These are phyloP conservation scores for Diaporthe vexans DNA, from an alignment of 2,329 filamentous ascomycete genomes.

Conservation along the genomic window DNA sequence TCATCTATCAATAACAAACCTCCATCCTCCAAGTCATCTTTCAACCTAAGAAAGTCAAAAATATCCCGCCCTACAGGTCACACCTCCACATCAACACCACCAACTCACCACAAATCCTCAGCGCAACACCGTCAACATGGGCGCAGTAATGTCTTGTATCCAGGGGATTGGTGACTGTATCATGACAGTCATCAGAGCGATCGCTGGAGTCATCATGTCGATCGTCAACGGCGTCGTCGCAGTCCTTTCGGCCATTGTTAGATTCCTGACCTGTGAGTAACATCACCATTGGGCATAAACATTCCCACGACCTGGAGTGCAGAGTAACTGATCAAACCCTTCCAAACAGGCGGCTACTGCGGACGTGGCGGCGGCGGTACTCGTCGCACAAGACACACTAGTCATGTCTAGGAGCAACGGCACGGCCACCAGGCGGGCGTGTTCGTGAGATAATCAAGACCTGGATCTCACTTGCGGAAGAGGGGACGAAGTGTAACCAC, in stretches of 20 bases:
- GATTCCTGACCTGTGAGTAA: slow-evolving; percentile 69
- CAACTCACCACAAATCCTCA: not conserved
- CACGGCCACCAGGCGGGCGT: slow-evolving; percentile 37
- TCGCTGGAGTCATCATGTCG: slow-evolving; percentile 74
- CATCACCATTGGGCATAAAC: not conserved
- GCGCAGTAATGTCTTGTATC: slow-evolving; percentile 41
- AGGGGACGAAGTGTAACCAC: not conserved
- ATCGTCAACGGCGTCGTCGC: slow-evolving; percentile 77
- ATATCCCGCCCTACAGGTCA: not conserved
- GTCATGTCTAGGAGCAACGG: slow-evolving; percentile 34
- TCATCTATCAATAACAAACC: slow-evolving; percentile 21
- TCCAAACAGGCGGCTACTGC: slow-evolving; percentile 32
- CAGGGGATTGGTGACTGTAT: slow-evolving; percentile 41
- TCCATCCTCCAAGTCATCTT: slow-evolving; percentile 2
- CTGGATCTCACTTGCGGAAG: slow-evolving; percentile 7
- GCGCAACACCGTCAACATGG: slow-evolving; percentile 37
- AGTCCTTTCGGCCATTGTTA: slow-evolving; percentile 76
- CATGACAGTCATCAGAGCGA: slow-evolving; percentile 70
- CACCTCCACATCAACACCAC: not conserved
- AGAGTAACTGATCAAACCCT: not conserved
- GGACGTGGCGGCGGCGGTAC: slow-evolving; percentile 5
- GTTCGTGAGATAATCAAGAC: slow-evolving; percentile 20
- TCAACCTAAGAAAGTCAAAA: not conserved
- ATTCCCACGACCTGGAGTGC: not conserved
- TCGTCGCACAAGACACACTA: slow-evolving; percentile 32